A percentile compares a stretch with the other conserved stretches of the same genome.
phyloP scores from a whole-genome alignment of 2,329 filamentous ascomycete genomes.

The Aureobasidium sp. region DNA sequence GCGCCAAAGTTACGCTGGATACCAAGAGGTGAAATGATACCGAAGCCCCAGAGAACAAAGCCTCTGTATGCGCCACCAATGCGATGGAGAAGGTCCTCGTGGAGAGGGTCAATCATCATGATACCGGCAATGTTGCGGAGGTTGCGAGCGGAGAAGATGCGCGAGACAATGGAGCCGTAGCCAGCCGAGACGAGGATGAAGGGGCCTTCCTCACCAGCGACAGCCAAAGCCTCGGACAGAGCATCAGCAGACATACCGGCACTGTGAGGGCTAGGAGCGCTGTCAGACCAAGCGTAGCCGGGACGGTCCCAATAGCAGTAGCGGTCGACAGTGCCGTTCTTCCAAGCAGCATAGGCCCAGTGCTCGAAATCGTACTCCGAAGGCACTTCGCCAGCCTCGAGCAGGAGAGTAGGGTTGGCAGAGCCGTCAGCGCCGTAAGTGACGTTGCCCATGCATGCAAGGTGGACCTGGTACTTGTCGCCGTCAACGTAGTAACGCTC shows the following conservation, averaged over 20 bases:
- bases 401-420: slow-evolving; percentile 65
- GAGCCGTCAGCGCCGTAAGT: slow-evolving; percentile 47
- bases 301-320: slow-evolving; percentile 97
- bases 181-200: slow-evolving; percentile 85
- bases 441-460: slow-evolving; percentile 71
- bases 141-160: slow-evolving; percentile 83
- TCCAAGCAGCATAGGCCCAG: slow-evolving; percentile 65
- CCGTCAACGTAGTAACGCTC: slow-evolving; percentile 71
- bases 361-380: slow-evolving; percentile 71
- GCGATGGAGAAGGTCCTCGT: slow-evolving; percentile 71
- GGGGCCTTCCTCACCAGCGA: slow-evolving; percentile 73
- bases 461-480: slow-evolving; percentile 76
- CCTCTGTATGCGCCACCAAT: slow-evolving; percentile 61
- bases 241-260: slow-evolving; percentile 88
- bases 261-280: slow-evolving; percentile 85
- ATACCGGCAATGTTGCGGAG: slow-evolving; percentile 65
- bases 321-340: slow-evolving; percentile 72
- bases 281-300: slow-evolving; percentile 80
- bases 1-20: slow-evolving; percentile 72
- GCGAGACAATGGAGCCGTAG: slow-evolving; percentile 77
- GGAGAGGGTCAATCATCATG: slow-evolving; percentile 77
- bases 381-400: slow-evolving; percentile 75
- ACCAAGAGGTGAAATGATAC: slow-evolving; percentile 78
- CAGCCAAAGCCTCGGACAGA: slow-evolving; percentile 73
- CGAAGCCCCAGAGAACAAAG: slow-evolving; percentile 78